A percentile compares a stretch with the other conserved stretches of the same genome.
Evolutionary conservation across 805 yeast species (phyloP).

Genomic region (Starmerella vaccinii): DNA sequence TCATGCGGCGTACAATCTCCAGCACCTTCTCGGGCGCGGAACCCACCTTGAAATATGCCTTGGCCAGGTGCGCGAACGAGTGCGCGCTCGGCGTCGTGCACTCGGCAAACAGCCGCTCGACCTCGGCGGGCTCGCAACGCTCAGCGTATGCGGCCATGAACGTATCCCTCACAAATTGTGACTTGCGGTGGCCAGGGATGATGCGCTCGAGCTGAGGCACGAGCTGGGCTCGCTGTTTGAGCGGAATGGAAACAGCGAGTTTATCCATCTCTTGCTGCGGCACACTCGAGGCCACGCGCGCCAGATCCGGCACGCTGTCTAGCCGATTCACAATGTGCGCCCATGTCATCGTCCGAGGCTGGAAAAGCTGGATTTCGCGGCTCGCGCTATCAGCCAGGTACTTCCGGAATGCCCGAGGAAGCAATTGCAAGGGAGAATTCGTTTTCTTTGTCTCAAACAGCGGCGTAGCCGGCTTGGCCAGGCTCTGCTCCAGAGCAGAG

Average conservation of each 20-base stretch:
- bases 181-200: conserved; percentile 13
- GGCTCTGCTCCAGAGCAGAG: conserved; percentile 17
- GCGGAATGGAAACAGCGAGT: conserved; percentile 26
- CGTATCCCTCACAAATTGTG: conserved; percentile 23
- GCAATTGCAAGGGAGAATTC: not conserved
- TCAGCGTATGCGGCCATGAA: conserved; percentile 32
- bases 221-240: conserved; percentile 20
- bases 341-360: conserved; percentile 4
- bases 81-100: conserved; percentile 24
- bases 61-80: conserved; percentile 30
- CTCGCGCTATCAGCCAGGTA: not conserved
- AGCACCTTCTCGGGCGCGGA: conserved; percentile 24
- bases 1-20: conserved; percentile 23
- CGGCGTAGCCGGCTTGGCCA: not conserved
- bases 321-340: conserved; percentile 1
- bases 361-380: not conserved
- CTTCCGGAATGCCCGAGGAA: not conserved
- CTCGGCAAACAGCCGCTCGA: conserved; percentile 23
- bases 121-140: conserved; percentile 22
- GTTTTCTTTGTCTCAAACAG: not conserved
- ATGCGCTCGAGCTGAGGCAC: conserved; percentile 23
- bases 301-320: conserved; percentile 1
- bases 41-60: conserved; percentile 26
- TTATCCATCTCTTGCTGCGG: conserved; percentile 23
- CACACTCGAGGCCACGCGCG: conserved; percentile 3